Base-by-base conservation (phyloP, 2,329 filamentous ascomycete species). In the Beauveria sp. region DNA sequence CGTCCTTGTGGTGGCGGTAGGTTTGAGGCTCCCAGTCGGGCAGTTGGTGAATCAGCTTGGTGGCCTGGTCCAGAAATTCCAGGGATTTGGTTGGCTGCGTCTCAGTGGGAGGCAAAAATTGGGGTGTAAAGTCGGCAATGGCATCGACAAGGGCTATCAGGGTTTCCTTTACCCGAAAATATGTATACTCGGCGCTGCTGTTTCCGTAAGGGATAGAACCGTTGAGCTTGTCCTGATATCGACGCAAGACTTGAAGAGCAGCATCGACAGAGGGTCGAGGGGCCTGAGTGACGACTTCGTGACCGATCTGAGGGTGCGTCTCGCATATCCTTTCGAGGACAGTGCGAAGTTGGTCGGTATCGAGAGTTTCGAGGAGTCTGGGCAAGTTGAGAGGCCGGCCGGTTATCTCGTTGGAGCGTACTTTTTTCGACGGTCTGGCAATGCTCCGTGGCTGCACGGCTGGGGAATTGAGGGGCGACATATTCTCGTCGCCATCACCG, bases 91-190 rank as follows among this genome's bases (percentile, higher is more conserved):
- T 87, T n/a, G 90, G 80, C 71, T 97, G 92, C 2, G 84, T 80
- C 76, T 99, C 94, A 70, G 90, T 89, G 0, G 94, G 94, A 14
- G 94, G 94, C 3, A 99, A 85, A 70, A 96, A 99, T 73, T 97
- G 92, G 4, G 92, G 91, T 0, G 92, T 97, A 71, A 96, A 99
- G 71, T 99, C 94, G 72, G 89, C 88, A 50, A 99, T 81, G 48
- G 94, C 92, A 62, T 97, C 91, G 63, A 97, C 85, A 26, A 99
- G 83, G 62, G 91, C 87, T 28, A 86, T 78, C 20, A 97, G 81
- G 43, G 89, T 85, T 65, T 92, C 89, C 67, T 89, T 91, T 59
- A 97, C 90, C 67, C 94, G 86, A 72, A 97, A 96, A 73, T 97
- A 99, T 55, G 91, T 88, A 76, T 97, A 97, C 73, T 97, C 93